Evolutionary conservation across 148 eudicot species (phyloP).

Genomic region (Fagopyrum homotropicum): DNA sequence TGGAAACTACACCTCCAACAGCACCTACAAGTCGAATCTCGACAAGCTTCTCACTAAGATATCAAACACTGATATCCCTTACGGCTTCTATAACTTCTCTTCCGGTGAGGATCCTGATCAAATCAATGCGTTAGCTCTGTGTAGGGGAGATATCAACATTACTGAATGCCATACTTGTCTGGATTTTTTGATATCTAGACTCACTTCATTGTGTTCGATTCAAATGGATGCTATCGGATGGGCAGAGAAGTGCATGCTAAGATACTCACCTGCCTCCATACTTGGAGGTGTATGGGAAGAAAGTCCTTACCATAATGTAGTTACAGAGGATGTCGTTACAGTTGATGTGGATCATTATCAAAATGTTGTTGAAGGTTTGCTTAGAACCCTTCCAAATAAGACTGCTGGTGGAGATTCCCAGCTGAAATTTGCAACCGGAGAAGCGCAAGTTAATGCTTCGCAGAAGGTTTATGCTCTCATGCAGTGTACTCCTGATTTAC

Average conservation of each 20-base stretch:
- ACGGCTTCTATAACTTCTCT: conserved; percentile 35
- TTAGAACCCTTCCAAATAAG: not conserved
- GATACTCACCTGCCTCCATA: conserved; percentile 1
- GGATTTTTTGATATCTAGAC: not conserved
- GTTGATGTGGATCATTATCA: not conserved
- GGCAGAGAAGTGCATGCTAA: conserved; percentile 15
- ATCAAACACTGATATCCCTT: conserved; percentile 16
- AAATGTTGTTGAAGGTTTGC: not conserved
- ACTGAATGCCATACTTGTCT: conserved; percentile 18
- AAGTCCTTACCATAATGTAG: not conserved
- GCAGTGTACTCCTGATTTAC: conserved; percentile 24
- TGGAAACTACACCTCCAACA: conserved; percentile 24
- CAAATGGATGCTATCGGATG: conserved; percentile 19
- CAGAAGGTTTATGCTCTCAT: conserved; percentile 16
- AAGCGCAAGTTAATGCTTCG: not conserved
- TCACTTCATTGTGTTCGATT: conserved; percentile 13
- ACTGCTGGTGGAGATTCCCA: conserved; percentile 21
- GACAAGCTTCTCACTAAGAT: conserved; percentile 16
- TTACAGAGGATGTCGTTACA: not conserved
- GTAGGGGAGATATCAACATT: conserved; percentile 16
- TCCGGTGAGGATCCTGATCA: conserved; percentile 24
- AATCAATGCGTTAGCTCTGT: conserved; percentile 23
- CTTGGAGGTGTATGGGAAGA: not conserved
- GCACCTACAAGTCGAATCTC: conserved; percentile 20
- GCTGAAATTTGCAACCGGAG: conserved; percentile 24